Base-by-base conservation (phyloP, 1,139 yeast genomes). In the Kurtzmaniella natalensis region DNA sequence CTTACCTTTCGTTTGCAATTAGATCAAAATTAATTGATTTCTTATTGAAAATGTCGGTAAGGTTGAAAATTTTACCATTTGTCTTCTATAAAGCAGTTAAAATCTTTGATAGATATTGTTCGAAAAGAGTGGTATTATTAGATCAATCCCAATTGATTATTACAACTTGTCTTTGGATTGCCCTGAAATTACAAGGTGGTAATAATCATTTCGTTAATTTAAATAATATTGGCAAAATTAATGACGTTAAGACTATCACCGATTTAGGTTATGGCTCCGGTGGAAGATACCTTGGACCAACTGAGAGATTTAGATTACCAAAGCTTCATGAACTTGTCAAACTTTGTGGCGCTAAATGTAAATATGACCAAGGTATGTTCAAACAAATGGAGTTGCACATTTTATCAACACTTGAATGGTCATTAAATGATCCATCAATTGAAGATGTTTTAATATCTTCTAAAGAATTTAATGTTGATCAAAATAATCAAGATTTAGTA, bases 91-190 rank as follows among this genome's bases (percentile, higher is more conserved):
- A 70, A 41, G 75, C 83, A 0, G 77, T 76, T 6, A 69, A 72
- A 40, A 58, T 78, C 30, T 77, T 79, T 45, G 86, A 79, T 51
- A 68, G 85, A 38, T 79, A 79, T 53, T 78, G 83, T 46, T 76
- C 81, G 39, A 77, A 76, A 50, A 61, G 85, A 47, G 70, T 78
- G 7, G 81, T 79, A 2, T 57, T 78, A 31, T 64, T 73, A 40
- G 81, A 74, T 39, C 85, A 78, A 58, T 67, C 77, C 7, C 82
- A 78, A 51, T 61, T 79, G 35, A 80, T 78, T 16, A 71, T 78
- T 28, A 75, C 81, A 28, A 78, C 85, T 15, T 79, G 86, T 50
- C 59, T 79, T 25, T 78, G 85, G 85, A 59, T 79, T 15, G 74
- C 81, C 5, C 72, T 80, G 21, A 79, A 79, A 51, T 61, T 77